Conservation (phyloP, 768 basidiomycete genomes). For the Mycena haematopus region DNA sequence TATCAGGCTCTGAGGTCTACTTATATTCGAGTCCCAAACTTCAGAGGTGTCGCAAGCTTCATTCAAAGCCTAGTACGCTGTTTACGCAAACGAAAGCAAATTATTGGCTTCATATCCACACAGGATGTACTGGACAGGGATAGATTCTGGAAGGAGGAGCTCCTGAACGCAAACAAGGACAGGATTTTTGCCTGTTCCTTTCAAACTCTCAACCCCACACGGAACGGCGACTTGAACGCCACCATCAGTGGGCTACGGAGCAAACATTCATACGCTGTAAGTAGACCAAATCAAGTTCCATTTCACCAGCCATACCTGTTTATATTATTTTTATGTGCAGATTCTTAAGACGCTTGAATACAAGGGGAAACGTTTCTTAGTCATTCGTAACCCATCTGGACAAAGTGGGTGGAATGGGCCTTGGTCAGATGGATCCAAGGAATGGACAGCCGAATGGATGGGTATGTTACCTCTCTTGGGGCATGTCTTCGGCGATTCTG, state of each 20-base stretch:
- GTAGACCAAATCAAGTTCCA: too few relatives aligned
- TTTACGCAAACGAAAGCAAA: background rate
- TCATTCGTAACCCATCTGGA: constrained; percentile 63
- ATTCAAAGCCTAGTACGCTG: constrained; percentile 19
- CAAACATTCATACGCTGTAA: constrained; percentile 57
- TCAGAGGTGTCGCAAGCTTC: constrained; percentile 28
- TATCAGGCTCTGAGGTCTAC: background rate
- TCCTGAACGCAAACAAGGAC: constrained; percentile 51
- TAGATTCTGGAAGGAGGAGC: constrained; percentile 57
- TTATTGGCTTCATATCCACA: background rate
- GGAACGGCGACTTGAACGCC: constrained; percentile 34
- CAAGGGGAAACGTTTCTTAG: constrained; percentile 56
- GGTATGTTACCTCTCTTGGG: constrained; percentile 46
- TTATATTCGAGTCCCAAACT: background rate
- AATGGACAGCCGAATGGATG: constrained; percentile 62
- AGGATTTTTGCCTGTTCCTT: constrained; percentile 58
- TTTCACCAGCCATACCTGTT: too few relatives aligned
- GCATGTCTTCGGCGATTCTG: constrained; percentile 58
- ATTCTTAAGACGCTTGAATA: too few relatives aligned
- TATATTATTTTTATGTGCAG: too few relatives aligned
- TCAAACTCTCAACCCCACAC: constrained; percentile 38
- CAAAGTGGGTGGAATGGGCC: constrained; percentile 55
- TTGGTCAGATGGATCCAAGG: constrained; percentile 63
- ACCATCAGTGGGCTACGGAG: constrained; percentile 48
- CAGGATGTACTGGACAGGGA: constrained; percentile 58